Percentiles rank a stretch among this genome's conserved stretches.
These are phyloP conservation scores for Asterophora parasitica DNA, from an alignment of 768 basidiomycete species.

Conservation along the genomic window DNA sequence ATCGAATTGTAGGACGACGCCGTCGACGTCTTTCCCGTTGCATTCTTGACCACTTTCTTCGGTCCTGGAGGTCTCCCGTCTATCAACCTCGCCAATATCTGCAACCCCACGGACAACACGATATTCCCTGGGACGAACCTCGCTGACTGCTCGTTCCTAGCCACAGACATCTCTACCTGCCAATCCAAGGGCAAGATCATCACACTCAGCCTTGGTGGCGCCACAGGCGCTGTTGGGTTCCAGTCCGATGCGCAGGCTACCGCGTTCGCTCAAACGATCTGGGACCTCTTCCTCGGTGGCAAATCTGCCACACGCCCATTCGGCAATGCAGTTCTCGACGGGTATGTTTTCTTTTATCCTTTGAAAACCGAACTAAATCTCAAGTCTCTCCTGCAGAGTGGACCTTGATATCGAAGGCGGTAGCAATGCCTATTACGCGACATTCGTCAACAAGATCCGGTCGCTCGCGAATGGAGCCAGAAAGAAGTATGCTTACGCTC, in stretches of 20 bases:
- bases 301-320: constrained; percentile 60
- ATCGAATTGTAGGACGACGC: constrained; percentile 45
- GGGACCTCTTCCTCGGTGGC: constrained; percentile 67
- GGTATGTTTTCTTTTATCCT: constrained; percentile 34
- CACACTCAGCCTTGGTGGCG: constrained; percentile 57
- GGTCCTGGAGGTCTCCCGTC: constrained; percentile 56
- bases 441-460: constrained; percentile 54
- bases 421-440: constrained; percentile 40
- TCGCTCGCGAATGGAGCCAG: constrained; percentile 44
- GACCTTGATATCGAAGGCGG: constrained; percentile 78
- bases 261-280: constrained; percentile 61
- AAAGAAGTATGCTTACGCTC: constrained; percentile 39
- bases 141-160: constrained; percentile 57
- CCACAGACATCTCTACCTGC: constrained; percentile 57
- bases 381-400: constrained; percentile 29
- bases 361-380: no score
- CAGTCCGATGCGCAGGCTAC: constrained; percentile 50
- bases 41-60: constrained; percentile 65
- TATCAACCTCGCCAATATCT: constrained; percentile 66
- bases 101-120: constrained; percentile 50
- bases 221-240: constrained; percentile 59
- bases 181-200: constrained; percentile 60
- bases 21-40: constrained; percentile 64
- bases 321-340: constrained; percentile 66
- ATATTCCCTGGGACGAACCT: constrained; percentile 60